Conservation (phyloP, 2,329 filamentous ascomycete genomes). For the Alternaria arbusti region DNA sequence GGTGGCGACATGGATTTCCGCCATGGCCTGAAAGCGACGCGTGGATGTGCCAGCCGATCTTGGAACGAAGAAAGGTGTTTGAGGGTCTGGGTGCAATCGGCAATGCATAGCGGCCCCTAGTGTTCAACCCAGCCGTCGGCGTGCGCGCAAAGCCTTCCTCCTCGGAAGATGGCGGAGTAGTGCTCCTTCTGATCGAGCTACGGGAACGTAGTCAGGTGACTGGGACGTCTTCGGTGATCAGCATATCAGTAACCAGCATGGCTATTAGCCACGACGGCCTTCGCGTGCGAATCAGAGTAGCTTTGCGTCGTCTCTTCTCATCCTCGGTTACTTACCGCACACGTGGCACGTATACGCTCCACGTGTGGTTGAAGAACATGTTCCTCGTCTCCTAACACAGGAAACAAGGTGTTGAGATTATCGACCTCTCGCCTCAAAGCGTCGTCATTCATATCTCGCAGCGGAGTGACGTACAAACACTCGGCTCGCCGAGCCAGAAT, state of each 20-base stretch:
- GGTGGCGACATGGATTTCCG: neutral
- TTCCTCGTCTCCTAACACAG: neutral
- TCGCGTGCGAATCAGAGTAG: neutral
- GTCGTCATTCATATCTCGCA: neutral
- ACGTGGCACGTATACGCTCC: slow-evolving; percentile 4
- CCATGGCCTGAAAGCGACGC: neutral
- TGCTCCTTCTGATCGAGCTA: neutral
- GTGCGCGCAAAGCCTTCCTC: neutral
- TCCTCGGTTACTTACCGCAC: neutral
- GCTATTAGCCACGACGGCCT: neutral
- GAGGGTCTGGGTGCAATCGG: neutral
- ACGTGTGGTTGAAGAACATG: neutral
- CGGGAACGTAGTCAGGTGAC: neutral
- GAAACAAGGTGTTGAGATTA: slow-evolving; percentile 8
- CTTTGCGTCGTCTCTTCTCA: neutral
- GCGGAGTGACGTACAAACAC: neutral
- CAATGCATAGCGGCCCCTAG: neutral
- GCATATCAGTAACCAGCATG: neutral
- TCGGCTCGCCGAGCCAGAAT: slow-evolving; percentile 5
- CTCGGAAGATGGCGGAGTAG: neutral
- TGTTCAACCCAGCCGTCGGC: neutral
- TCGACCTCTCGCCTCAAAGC: slow-evolving; percentile 2
- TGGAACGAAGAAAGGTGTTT: neutral
- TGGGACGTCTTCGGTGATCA: neutral
- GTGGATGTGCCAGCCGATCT: neutral